phyloP scores from a whole-genome alignment of 2,329 filamentous ascomycete species.

The Stemphylium lycopersici region DNA sequence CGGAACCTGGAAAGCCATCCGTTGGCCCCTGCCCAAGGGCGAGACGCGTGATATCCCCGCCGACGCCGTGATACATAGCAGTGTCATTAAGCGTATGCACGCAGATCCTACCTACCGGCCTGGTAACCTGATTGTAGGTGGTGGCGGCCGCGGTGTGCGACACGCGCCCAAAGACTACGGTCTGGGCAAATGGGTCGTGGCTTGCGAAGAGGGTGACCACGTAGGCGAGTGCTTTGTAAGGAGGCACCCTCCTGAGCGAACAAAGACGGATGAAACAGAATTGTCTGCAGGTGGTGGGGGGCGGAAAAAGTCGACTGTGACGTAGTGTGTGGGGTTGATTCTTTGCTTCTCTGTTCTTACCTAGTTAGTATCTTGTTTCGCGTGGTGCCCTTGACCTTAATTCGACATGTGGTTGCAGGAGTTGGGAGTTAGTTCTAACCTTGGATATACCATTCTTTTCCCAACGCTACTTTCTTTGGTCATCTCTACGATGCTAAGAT shows the following conservation, averaged over 20 bases:
- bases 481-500: too few species aligned
- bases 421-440: too few species aligned
- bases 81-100: slow-evolving; percentile 74
- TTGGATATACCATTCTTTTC: too few species aligned
- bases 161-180: slow-evolving; percentile 66
- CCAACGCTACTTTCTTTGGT: too few species aligned
- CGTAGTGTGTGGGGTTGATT: background rate
- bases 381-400: too few species aligned
- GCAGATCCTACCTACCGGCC: slow-evolving; percentile 70
- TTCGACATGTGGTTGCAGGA: too few species aligned
- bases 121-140: slow-evolving; percentile 79
- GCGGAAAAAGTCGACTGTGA: background rate
- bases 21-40: slow-evolving; percentile 78
- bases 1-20: slow-evolving; percentile 78
- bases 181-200: slow-evolving; percentile 74
- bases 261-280: slow-evolving; percentile 10
- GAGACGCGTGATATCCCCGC: slow-evolving; percentile 78
- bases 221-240: slow-evolving; percentile 72
- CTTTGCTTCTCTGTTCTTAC: background rate
- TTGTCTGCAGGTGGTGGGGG: background rate
- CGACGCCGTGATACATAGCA: slow-evolving; percentile 73
- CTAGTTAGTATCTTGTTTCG: background rate
- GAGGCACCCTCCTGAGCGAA: slow-evolving; percentile 23
- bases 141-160: slow-evolving; percentile 73
- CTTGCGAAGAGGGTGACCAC: slow-evolving; percentile 68